phyloP scores from a whole-genome alignment of 768 basidiomycete genomes.

The Dentipellis sp. region DNA sequence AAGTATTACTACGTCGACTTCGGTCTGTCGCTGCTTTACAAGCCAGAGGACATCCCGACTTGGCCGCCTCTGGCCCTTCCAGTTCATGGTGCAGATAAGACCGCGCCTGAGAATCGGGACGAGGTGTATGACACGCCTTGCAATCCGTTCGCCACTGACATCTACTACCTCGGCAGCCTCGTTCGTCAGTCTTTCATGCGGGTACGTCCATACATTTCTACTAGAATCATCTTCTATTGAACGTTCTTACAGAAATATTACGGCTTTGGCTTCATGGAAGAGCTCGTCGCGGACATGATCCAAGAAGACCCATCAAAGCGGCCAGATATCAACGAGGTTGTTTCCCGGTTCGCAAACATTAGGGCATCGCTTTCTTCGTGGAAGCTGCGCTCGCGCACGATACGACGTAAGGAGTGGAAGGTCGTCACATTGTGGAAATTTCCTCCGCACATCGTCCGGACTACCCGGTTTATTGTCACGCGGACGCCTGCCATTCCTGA shows the following conservation, averaged over 20 bases:
- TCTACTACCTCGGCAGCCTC: too few relatives aligned
- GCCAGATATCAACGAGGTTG: slow-evolving; percentile 15
- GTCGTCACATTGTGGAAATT: neutral
- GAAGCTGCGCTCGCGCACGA: slow-evolving; percentile 2
- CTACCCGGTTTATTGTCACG: neutral
- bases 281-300: slow-evolving; percentile 19
- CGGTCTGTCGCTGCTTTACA: slow-evolving; percentile 3
- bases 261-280: slow-evolving; percentile 18
- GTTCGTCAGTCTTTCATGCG: neutral
- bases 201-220: too few relatives aligned
- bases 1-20: slow-evolving; percentile 7
- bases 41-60: neutral
- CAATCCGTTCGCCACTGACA: slow-evolving; percentile 7
- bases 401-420: neutral
- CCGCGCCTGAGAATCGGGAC: slow-evolving; percentile 5
- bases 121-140: neutral
- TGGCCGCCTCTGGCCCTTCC: slow-evolving; percentile 3
- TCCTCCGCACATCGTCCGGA: neutral
- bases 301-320: slow-evolving; percentile 17
- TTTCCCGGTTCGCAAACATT: neutral
- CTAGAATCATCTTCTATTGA: neutral
- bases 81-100: too few relatives aligned
- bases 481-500: neutral
- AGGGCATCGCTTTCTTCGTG: neutral
- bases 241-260: slow-evolving; percentile 11